Percentiles rank a stretch among this genome's conserved stretches.
phyloP scores from a whole-genome alignment of 306 rosid genomes.

The Trichosanthes cucumerina region DNA sequence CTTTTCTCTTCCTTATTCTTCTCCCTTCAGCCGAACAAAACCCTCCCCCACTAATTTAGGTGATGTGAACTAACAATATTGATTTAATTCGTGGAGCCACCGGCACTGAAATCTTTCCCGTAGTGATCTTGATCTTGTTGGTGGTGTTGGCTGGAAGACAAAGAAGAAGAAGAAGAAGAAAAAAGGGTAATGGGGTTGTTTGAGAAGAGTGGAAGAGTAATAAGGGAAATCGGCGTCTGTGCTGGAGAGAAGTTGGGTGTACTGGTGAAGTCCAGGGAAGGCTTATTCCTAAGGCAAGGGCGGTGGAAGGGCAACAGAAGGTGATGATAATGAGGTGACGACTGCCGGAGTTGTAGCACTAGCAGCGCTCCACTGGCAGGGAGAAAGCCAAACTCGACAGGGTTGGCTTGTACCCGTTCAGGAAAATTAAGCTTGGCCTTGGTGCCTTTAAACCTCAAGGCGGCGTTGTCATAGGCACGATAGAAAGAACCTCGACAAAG shows the following conservation, averaged over 20 bases:
- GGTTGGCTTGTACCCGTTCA: slow-evolving; percentile 23
- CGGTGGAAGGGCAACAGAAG: not conserved
- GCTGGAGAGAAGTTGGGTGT: slow-evolving; percentile 63
- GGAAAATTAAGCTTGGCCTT: slow-evolving; percentile 87
- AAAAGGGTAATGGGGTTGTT: slow-evolving; percentile 19
- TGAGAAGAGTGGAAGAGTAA: slow-evolving; percentile 35
- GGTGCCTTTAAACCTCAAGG: slow-evolving; percentile 64
- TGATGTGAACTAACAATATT: not conserved
- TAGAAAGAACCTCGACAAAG: slow-evolving; percentile 71
- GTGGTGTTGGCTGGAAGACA: not conserved
- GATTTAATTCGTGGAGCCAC: not conserved
- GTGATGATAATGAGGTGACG: not conserved
- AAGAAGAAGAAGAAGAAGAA: slow-evolving; percentile 20
- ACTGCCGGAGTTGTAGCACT: not conserved
- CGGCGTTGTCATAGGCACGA: slow-evolving; percentile 74
- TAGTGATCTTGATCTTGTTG: slow-evolving; percentile 17
- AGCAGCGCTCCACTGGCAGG: not conserved
- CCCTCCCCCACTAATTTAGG: no score
- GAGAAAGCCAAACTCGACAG: not conserved
- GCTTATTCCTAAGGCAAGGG: slow-evolving; percentile 12
- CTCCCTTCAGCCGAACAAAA: no score
- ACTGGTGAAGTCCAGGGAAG: slow-evolving; percentile 52
- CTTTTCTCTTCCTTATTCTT: no score
- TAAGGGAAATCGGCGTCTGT: slow-evolving; percentile 31
- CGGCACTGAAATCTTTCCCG: not conserved